A percentile compares a stretch with the other conserved stretches of the same genome.
Conservation (phyloP, 2,329 filamentous ascomycete species). For the Thermothelomyces thermophilus region DNA sequence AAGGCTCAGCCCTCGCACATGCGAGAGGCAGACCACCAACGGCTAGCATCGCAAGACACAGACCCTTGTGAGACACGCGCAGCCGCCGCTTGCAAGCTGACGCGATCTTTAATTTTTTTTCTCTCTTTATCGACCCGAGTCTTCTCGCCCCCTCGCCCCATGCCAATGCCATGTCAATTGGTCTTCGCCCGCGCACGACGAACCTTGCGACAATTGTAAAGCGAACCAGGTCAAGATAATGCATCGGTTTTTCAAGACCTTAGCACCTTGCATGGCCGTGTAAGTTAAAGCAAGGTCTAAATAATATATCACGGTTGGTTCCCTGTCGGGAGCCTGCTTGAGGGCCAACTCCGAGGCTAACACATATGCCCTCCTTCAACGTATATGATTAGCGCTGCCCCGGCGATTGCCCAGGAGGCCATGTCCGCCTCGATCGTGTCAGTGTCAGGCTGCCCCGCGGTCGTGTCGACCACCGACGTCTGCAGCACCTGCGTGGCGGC, state of each 20-base stretch:
- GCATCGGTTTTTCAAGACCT: neutral
- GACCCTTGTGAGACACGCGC: neutral
- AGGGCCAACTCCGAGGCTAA: no score
- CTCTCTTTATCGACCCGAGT: no score
- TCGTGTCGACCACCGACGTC: slow-evolving; percentile 19
- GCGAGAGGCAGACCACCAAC: no score
- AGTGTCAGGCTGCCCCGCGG: slow-evolving; percentile 21
- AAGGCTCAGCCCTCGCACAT: neutral
- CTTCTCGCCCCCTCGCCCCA: no score
- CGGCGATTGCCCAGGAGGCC: neutral
- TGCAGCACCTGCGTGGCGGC: slow-evolving; percentile 23
- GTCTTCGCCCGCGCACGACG: neutral
- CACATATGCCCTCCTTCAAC: no score
- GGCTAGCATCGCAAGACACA: no score
- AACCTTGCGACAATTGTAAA: neutral
- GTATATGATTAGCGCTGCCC: neutral
- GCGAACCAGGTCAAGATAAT: neutral
- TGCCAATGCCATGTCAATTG: neutral
- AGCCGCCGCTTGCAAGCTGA: neutral
- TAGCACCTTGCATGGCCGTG: slow-evolving; percentile 1
- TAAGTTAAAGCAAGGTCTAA: neutral
- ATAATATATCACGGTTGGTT: neutral
- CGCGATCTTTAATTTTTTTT: neutral
- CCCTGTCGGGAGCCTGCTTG: neutral
- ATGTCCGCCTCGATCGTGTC: slow-evolving; percentile 1